Conservation (phyloP, 179 eudicot genomes). For the Beta lomatogona region DNA sequence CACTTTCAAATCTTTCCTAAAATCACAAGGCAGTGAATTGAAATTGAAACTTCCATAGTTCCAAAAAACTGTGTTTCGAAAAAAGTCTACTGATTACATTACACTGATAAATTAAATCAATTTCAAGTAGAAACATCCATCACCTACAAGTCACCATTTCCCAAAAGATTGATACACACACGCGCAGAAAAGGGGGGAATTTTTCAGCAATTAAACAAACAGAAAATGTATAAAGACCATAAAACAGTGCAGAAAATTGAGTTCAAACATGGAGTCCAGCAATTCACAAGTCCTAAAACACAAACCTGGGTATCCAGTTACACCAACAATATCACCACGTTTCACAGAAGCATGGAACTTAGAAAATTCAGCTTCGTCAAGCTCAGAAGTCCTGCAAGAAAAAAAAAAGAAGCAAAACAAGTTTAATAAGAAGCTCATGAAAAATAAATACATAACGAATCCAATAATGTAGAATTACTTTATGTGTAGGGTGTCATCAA, state of each 20-base stretch:
- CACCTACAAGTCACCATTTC: too few relatives aligned
- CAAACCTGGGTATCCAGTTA: conserved; percentile 89
- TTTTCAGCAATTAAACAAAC: too few relatives aligned
- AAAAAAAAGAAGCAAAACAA: background rate
- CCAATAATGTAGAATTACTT: too few relatives aligned
- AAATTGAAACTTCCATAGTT: background rate
- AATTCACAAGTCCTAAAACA: background rate
- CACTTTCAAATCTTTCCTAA: background rate
- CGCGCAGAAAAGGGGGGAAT: too few relatives aligned
- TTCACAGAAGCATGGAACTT: conserved; percentile 75
- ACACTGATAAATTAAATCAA: background rate
- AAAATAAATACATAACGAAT: background rate
- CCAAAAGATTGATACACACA: too few relatives aligned
- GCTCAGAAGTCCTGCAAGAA: conserved; percentile 58
- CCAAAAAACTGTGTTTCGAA: background rate
- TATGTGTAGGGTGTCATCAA: too few relatives aligned
- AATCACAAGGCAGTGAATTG: background rate
- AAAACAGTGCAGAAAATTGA: background rate
- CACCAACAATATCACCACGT: conserved; percentile 97
- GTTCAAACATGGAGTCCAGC: background rate
- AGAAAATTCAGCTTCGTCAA: conserved; percentile 75
- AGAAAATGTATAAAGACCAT: background rate
- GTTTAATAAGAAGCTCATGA: background rate
- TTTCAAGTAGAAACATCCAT: background rate
- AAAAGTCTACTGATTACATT: too few relatives aligned